A percentile compares a stretch with the other conserved stretches of the same genome.
Evolutionary conservation across 1,284 basidiomycete genomes (phyloP).

Genomic region (Flammula alnicola): DNA sequence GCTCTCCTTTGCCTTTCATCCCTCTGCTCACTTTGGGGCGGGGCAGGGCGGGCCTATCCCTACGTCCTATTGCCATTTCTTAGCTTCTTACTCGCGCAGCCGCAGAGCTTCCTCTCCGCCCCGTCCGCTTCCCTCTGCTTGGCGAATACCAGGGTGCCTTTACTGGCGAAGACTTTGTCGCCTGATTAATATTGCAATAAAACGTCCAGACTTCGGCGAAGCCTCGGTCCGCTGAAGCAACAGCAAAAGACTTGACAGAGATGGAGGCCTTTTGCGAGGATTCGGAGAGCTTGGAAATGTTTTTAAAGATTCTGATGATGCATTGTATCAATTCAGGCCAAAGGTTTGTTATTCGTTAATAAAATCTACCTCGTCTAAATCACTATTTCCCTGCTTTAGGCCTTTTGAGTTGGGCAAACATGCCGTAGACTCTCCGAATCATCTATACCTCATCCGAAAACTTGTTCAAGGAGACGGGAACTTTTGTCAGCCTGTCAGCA

Average conservation of each 20-base stretch:
- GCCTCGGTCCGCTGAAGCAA: constrained; percentile 79
- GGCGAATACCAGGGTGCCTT: constrained; percentile 89
- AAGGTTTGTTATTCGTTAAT: constrained; percentile 50
- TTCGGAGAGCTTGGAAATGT: constrained; percentile 82
- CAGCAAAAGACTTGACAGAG: constrained; percentile 76
- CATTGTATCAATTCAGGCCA: constrained; percentile 79
- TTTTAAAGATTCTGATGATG: constrained; percentile 76
- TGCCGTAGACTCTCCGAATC: constrained; percentile 36
- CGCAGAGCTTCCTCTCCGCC: constrained; percentile 62
- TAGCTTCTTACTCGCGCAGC: constrained; percentile 69
- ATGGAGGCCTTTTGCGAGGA: constrained; percentile 73
- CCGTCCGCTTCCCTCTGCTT: constrained; percentile 79
- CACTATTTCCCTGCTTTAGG: constrained; percentile 35
- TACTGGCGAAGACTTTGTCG: constrained; percentile 79
- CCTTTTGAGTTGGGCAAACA: constrained; percentile 69
- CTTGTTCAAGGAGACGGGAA: constrained; percentile 68
- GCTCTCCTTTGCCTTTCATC: constrained; percentile 42
- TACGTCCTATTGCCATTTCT: constrained; percentile 68
- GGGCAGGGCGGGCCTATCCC: constrained; percentile 74
- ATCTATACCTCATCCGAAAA: constrained; percentile 48
- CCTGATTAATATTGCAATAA: constrained; percentile 74
- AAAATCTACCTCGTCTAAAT: neutral
- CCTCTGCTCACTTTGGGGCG: constrained; percentile 65
- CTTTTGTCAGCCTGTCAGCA: constrained; percentile 73
- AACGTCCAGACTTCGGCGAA: constrained; percentile 73